Conservation (phyloP, 1,139 yeast species). For the Hanseniaspora sp. region DNA sequence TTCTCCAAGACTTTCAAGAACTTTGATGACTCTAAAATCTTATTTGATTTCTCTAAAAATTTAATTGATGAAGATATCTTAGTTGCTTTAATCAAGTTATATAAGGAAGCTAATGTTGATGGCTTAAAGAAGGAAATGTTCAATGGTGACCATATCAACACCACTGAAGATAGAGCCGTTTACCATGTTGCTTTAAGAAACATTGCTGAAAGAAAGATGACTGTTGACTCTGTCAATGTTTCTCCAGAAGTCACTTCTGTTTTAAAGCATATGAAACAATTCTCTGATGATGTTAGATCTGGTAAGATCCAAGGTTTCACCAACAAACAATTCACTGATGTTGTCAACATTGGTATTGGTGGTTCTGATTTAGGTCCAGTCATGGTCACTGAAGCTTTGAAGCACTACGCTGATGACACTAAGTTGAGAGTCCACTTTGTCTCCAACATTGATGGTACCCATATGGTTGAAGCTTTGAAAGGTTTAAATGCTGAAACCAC, state of each 20-base stretch:
- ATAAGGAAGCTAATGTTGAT: slow-evolving; percentile 83
- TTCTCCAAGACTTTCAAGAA: slow-evolving; percentile 67
- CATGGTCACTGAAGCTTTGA: slow-evolving; percentile 96
- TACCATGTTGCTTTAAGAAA: slow-evolving; percentile 94
- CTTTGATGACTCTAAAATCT: slow-evolving; percentile 74
- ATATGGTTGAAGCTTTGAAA: slow-evolving; percentile 81
- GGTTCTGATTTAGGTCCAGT: slow-evolving; percentile 98
- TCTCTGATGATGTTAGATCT: slow-evolving; percentile 75
- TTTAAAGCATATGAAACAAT: slow-evolving; percentile 90
- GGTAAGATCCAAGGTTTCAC: slow-evolving; percentile 96
- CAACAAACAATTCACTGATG: slow-evolving; percentile 83
- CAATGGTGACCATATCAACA: slow-evolving; percentile 84
- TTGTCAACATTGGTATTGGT: slow-evolving; percentile 96
- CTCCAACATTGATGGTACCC: slow-evolving; percentile 97
- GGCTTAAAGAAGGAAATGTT: slow-evolving; percentile 82
- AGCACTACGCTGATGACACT: slow-evolving; percentile 70
- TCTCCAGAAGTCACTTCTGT: slow-evolving; percentile 84
- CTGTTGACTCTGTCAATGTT: slow-evolving; percentile 80
- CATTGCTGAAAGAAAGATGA: slow-evolving; percentile 70
- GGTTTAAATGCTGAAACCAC: slow-evolving; percentile 78
- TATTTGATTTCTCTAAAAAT: slow-evolving; percentile 92
- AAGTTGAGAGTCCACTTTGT: slow-evolving; percentile 64
- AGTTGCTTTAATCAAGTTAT: slow-evolving; percentile 56
- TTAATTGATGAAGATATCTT: slow-evolving; percentile 76
- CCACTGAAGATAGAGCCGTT: slow-evolving; percentile 93